Conservation (phyloP, 2,329 filamentous ascomycete genomes). For the Mollisiaceae sp. region DNA sequence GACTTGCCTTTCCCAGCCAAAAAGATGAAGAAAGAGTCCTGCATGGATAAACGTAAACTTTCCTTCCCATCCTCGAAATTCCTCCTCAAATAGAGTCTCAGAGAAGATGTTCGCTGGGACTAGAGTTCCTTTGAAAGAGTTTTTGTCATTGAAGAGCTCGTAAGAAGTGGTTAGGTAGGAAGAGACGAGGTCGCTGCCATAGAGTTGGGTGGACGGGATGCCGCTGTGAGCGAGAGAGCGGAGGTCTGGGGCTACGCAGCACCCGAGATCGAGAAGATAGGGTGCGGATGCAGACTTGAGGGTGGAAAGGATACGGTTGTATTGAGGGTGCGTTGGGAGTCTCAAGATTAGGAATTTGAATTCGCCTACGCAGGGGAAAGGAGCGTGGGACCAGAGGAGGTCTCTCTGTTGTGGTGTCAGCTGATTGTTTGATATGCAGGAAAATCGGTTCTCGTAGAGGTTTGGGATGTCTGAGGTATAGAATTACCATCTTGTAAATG, state of each 20-base stretch:
- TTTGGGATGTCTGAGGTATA: neutral
- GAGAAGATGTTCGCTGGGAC: constrained; percentile 43
- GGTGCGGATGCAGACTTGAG: constrained; percentile 16
- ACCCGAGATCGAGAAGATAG: constrained; percentile 46
- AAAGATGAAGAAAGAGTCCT: constrained; percentile 30
- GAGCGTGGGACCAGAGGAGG: constrained; percentile 30
- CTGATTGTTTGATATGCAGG: neutral
- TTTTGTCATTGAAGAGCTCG: constrained; percentile 46
- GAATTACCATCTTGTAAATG: constrained; percentile 28
- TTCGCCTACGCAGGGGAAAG: constrained; percentile 36
- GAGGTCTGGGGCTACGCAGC: constrained; percentile 48
- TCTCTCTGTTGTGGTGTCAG: constrained; percentile 27
- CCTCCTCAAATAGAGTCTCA: constrained; percentile 39
- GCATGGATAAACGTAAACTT: constrained; percentile 27
- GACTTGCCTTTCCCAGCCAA: constrained; percentile 21
- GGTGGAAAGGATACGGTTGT: constrained; percentile 23
- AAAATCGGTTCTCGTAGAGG: neutral
- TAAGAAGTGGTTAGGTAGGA: constrained; percentile 45
- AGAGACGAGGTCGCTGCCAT: constrained; percentile 42
- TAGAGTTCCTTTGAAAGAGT: constrained; percentile 40
- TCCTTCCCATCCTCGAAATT: constrained; percentile 42
- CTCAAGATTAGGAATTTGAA: constrained; percentile 29
- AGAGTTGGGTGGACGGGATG: constrained; percentile 40
- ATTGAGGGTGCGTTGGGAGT: constrained; percentile 25
- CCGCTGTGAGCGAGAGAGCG: constrained; percentile 45